Evolutionary conservation across 192 early-diverging fungal species (phyloP).

Genomic region (Mortierella alpina): DNA sequence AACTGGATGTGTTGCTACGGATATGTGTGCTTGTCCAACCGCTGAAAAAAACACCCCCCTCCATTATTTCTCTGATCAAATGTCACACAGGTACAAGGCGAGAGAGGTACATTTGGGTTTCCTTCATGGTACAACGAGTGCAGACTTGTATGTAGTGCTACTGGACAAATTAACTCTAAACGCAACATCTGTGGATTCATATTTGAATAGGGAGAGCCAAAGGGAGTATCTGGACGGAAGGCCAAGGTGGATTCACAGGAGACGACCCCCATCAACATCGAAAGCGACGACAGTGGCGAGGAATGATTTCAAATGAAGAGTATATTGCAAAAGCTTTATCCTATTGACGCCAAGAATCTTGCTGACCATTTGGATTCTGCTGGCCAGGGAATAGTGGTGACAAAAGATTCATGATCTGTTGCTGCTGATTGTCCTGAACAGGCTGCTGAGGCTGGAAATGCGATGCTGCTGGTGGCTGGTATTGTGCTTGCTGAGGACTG

Average conservation of each 20-base stretch:
- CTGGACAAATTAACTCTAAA: too few species aligned
- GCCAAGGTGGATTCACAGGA: not conserved
- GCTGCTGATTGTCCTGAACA: conserved; percentile 14
- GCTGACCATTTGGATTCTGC: conserved; percentile 16
- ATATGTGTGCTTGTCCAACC: not conserved
- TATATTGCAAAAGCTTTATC: not conserved
- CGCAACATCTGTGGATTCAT: too few species aligned
- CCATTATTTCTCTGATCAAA: not conserved
- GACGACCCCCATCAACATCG: not conserved
- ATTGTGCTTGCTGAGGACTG: conserved; percentile 11
- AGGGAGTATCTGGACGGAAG: conserved; percentile 19
- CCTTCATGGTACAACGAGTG: too few species aligned
- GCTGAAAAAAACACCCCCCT: too few species aligned
- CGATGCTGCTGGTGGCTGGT: conserved; percentile 13
- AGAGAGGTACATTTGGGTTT: not conserved
- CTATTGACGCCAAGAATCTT: conserved; percentile 2
- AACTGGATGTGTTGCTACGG: not conserved
- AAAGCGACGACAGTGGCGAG: not conserved
- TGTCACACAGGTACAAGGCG: conserved; percentile 28
- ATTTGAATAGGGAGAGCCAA: not conserved
- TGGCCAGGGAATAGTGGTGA: conserved; percentile 32
- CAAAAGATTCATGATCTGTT: conserved; percentile 20
- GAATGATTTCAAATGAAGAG: not conserved
- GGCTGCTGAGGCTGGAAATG: conserved; percentile 11
- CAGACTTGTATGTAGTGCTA: too few species aligned